Evolutionary conservation across 192 early-diverging fungal genomes (phyloP), one percentile per base, ranked within the genome.

Genomic region (Glomus cerebriforme): DNA sequence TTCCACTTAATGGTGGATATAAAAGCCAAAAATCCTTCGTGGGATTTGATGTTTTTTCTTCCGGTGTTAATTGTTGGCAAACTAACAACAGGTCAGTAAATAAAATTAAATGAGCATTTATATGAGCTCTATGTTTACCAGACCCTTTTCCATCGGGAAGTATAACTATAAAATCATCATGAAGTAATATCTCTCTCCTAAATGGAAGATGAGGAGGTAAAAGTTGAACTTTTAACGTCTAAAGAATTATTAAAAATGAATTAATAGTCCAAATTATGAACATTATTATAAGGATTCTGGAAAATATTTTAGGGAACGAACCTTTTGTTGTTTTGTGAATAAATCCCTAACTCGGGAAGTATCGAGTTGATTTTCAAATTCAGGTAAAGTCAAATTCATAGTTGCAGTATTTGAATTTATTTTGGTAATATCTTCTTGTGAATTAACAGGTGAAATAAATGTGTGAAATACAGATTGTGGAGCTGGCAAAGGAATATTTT

Each of bases 291-390:
- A 63, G 12, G 3, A 27, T 63, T 63, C 6, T 13, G 3, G 27
- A 27, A 63, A 60, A 37, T 15, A 34, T 12, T 12, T 43, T 12
- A 26, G 47, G 66, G 79, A 4, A 22, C 49, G 0, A 54, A 89
- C 88, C 82, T 84, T 88, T 59, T 80, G 84, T 58, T 85, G 79
- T 79, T 83, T 86, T 9, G 84, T 81, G 72, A 87, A 87, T 54
- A 89, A 76, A 81, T 89, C 88, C 22, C 81, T 74, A 9, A 82
- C 84, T 35, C 63, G 81, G 13, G 85, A 70, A 3, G 82, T 79
- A 79, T 89, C 87, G 1, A 89, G 63, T 15, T 81, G 74, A 15
- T 29, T 66, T 69, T 89, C 87, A 26, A 89, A 69, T 7, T 37
- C 12, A 24, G 34, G 7, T 17, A 35, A 67, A 35, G 27, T 67